Evolutionary conservation across 2,329 filamentous ascomycete species (phyloP), one percentile per base, ranked within the genome.

Genomic region (Penicillium sp.): DNA sequence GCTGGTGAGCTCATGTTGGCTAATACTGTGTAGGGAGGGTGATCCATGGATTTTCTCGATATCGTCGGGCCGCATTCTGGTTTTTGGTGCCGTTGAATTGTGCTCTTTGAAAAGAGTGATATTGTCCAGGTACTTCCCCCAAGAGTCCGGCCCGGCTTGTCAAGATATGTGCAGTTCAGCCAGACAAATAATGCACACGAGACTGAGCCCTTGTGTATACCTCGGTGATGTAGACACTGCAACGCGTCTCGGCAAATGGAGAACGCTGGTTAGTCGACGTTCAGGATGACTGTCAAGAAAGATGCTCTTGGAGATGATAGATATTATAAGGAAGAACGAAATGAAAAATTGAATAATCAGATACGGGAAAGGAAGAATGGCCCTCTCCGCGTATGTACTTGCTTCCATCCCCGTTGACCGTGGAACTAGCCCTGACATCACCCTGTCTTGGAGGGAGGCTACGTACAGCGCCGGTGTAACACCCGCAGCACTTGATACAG

Each of bases 1-100:
- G 42, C 55, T 64, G 31, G 63, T 67, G 14, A 67, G 49, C 41
- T 71, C 62, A 38, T 63, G 66, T 11, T 68, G 67, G 42, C 59
- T 67, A 28, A 64, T 55, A 37, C 65, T 72, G 41, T 62, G 63
- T 37, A 72, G 25, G 38, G 69, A 69, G 34, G 64, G 63, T 12
- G 69, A 67, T 55, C 45, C 61, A 54, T 60, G 60, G 20, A 55
- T 63, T 43, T 73, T 74, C 55, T 74, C 72, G 22, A 72, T 38
- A 60, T 68, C 71, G 41, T 61, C 56, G 25, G 58, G 25, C 47
- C 49, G 59, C 62, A 69, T 69, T 45, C 42, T 63, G 34, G 20
- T 34, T 37, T 34, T 43, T 8, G 25, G 34, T 17, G 22, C 41
- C 14, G 28, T 35, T 20, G 3, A 12, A 28, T 47, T 28, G 31